A percentile compares a stretch with the other conserved stretches of the same genome.
Conservation (phyloP, 2,329 filamentous ascomycete species). For the Paradendryphiella salina region DNA sequence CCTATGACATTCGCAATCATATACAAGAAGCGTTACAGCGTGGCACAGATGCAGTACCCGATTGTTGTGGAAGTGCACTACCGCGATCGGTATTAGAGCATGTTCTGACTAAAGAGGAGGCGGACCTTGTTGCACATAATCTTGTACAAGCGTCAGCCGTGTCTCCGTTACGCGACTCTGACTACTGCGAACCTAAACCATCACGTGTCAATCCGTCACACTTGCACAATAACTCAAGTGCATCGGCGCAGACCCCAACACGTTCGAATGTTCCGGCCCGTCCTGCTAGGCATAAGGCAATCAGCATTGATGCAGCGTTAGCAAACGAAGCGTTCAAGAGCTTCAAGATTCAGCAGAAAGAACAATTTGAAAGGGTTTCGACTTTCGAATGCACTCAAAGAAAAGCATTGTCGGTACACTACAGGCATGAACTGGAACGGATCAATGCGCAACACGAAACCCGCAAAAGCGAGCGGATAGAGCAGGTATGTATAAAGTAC, state of each 20-base stretch:
- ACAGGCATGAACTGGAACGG: constrained; percentile 27
- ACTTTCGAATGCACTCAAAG: constrained; percentile 41
- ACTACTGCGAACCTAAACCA: constrained; percentile 33
- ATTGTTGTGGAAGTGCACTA: constrained; percentile 49
- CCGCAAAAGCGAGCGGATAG: constrained; percentile 25
- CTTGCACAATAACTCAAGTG: constrained; percentile 5
- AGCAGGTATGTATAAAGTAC: constrained; percentile 31
- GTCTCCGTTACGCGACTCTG: constrained; percentile 28
- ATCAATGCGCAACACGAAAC: constrained; percentile 28
- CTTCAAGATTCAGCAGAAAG: constrained; percentile 34
- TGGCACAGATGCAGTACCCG: constrained; percentile 41
- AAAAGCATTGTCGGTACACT: constrained; percentile 34
- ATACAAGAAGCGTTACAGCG: constrained; percentile 43
- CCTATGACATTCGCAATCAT: constrained; percentile 33
- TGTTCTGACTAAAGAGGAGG: constrained; percentile 47
- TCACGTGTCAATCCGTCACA: constrained; percentile 28
- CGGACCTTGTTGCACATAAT: constrained; percentile 31
- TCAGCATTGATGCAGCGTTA: constrained; percentile 27
- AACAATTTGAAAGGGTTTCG: constrained; percentile 38
- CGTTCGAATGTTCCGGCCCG: constrained; percentile 12
- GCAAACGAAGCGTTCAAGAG: constrained; percentile 34
- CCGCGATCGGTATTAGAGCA: constrained; percentile 47
- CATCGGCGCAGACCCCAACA: constrained; percentile 14
- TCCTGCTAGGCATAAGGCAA: constrained; percentile 20
- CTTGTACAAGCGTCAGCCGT: constrained; percentile 19